Evolutionary conservation across 768 basidiomycete species (phyloP), one percentile per base, ranked within the genome.

Genomic region (Leccinum disarticulatum): DNA sequence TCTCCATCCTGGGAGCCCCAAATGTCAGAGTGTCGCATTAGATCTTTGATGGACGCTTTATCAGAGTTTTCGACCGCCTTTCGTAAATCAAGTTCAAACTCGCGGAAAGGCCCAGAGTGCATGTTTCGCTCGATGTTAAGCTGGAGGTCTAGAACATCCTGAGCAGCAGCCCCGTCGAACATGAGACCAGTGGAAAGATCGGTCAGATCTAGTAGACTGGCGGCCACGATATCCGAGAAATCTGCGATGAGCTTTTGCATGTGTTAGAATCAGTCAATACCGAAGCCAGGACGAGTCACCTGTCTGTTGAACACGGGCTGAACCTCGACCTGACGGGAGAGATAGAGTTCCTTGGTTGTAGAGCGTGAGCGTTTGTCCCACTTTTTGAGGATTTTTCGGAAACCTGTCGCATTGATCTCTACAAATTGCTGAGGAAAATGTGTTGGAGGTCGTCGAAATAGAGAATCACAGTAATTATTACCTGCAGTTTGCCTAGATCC

Each of bases 241-340:
- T 97, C 94, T 57, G 95, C 91, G 56, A 99, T 95, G 70, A 98
- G 90, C 88, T 96, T 47, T 60, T 56, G 36, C 25, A 60, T 53
- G 38, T 58, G 41, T 68, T 49, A 66, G 61, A 56, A 55, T 35
- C 55, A 19, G 46, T 47, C 25, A 17, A 36, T 35, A 43, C 54
- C 14, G 52, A 53, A 54, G 56, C 27, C 28, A 36, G 8, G 53
- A 46, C 35, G n/a, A 70, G 82, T 56, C 57, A 90, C 92, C 79
- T 95, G 93, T 76, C 95, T 81, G 70, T 98, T 95, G 77, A 98
- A 98, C 47, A 95, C 94, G 1, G 95, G 97, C 67, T 98, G 97
- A n/a, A 98, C 91, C 65, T 99, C 97, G 2, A 99, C 95, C 72
- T 98, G 97, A 31, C 97, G 86, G 50, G 92, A 85, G 19, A 99